Base-by-base conservation (phyloP, 176 grass and related monocot species). In the Oryza nivara region DNA sequence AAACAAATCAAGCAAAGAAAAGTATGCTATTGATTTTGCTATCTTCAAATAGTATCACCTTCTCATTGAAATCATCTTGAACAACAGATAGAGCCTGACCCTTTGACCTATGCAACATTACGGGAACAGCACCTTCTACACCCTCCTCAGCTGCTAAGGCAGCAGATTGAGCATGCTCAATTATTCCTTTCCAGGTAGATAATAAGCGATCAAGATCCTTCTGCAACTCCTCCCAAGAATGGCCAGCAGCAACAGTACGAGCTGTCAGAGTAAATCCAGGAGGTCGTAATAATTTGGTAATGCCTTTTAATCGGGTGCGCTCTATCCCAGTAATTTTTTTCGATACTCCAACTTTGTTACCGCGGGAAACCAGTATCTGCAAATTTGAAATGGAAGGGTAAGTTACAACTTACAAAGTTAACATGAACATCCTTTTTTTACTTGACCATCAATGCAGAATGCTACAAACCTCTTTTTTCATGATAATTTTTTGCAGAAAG, bases 1-100 rank as follows among this genome's bases (percentile, higher is more conserved):
- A 77, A 82, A 52, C 49, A 51, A 65, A 73, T 46, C 47, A 58
- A 79, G 46, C 12, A 1, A 73, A 79, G 47, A 69, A 20, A 73
- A 82, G 22, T 78, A 86, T 34, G 11, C 23, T 52, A 28, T 38
- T 48, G 10, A 26, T 85, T 86, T 22, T 71, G 22, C 11, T 72
- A n/a, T 54, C 65, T 19, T 45, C 76, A 83, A 82, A 70, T 47
- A 77, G 10, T 70, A 78, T 56, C 45, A 98, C 96, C 92, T 98
- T 98, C 66, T 98, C 87, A 95, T 95, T 98, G 82, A 98, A 98
- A 88, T 93, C 88, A 89, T 98, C 91, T 87, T 98, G 92, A 65
- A 95, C 96, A 82, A 98, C 89, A 80, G 92, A 91, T 67, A 98
- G 74, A 77, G 92, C 90, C 69, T 95, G 96, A 70, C 85, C 74